These are phyloP conservation scores for Penicillium sp. DNA, from an alignment of 2,329 filamentous ascomycete genomes.

Conservation along the genomic window DNA sequence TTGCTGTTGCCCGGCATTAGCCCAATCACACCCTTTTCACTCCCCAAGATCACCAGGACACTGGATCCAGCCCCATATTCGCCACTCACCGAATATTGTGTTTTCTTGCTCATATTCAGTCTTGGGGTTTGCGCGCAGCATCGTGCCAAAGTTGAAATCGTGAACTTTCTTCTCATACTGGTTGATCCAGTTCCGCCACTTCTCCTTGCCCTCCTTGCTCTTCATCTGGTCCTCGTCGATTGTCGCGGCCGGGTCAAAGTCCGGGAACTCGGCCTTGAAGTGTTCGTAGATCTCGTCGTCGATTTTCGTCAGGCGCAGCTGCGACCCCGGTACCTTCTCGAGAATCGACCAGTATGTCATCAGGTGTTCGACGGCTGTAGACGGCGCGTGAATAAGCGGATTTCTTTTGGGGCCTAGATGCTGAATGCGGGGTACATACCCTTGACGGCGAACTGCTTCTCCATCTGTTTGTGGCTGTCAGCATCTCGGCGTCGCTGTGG, in stretches of 20 bases:
- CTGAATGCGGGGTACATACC: slow-evolving; percentile 53
- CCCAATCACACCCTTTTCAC: not conserved
- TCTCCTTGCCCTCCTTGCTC: slow-evolving; percentile 92
- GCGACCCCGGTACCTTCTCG: slow-evolving; percentile 86
- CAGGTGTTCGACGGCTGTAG: slow-evolving; percentile 83
- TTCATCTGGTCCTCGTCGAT: slow-evolving; percentile 96
- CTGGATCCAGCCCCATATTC: not conserved
- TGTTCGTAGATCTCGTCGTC: slow-evolving; percentile 95
- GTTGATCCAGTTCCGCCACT: slow-evolving; percentile 94
- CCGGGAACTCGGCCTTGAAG: slow-evolving; percentile 85
- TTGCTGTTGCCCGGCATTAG: slow-evolving; percentile 49
- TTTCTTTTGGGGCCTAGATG: not conserved
- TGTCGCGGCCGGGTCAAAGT: slow-evolving; percentile 80
- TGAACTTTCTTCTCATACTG: slow-evolving; percentile 92
- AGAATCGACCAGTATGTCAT: slow-evolving; percentile 97
- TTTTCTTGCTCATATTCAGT: slow-evolving; percentile 85
- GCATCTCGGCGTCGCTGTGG: slow-evolving; percentile 20
- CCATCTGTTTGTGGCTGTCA: slow-evolving; percentile 67
- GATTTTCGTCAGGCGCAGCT: slow-evolving; percentile 86
- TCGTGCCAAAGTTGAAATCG: slow-evolving; percentile 97
- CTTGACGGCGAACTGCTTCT: slow-evolving; percentile 99
- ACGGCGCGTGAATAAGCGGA: slow-evolving; percentile 18
- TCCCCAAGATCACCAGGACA: not conserved
- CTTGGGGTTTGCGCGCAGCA: slow-evolving; percentile 78
- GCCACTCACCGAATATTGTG: slow-evolving; percentile 81